A percentile compares a stretch with the other conserved stretches of the same genome.
These are phyloP conservation scores for Amanita exitialis DNA, from an alignment of 768 basidiomycete genomes.

Conservation along the genomic window DNA sequence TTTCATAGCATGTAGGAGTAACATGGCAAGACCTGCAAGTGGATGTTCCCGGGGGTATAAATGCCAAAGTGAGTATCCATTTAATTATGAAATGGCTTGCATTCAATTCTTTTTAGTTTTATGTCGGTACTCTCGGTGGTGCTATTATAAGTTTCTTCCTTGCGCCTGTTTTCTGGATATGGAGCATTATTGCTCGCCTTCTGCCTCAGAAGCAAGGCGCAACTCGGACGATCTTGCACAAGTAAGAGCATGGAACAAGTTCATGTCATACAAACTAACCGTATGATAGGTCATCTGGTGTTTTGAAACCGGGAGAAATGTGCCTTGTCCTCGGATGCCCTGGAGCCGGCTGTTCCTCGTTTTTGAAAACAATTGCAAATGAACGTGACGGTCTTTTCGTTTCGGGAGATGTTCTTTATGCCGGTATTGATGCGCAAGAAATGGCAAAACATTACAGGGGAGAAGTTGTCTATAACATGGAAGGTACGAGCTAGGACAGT, in stretches of 20 bases:
- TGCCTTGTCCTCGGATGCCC: slow-evolving; percentile 79
- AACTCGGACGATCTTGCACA: slow-evolving; percentile 49
- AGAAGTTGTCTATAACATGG: slow-evolving; percentile 71
- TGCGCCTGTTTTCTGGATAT: slow-evolving; percentile 37
- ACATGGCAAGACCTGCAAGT: slow-evolving; percentile 66
- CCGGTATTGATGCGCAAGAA: slow-evolving; percentile 65
- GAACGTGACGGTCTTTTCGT: slow-evolving; percentile 59
- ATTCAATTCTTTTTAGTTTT: slow-evolving; percentile 26
- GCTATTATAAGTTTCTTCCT: slow-evolving; percentile 45
- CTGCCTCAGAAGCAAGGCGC: slow-evolving; percentile 27
- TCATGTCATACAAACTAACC: background rate
- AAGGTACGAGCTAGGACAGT: slow-evolving; percentile 33
- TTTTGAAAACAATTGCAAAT: slow-evolving; percentile 79
- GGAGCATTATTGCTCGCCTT: slow-evolving; percentile 28
- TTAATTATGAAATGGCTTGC: no score
- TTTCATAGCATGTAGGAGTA: slow-evolving; percentile 51
- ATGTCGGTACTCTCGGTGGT: slow-evolving; percentile 53
- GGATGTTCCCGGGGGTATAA: slow-evolving; percentile 41
- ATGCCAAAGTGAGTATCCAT: slow-evolving; percentile 37
- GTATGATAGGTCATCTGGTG: slow-evolving; percentile 44
- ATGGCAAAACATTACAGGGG: slow-evolving; percentile 73
- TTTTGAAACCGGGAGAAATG: slow-evolving; percentile 78
- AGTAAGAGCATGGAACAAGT: slow-evolving; percentile 22
- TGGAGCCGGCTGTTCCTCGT: slow-evolving; percentile 78
- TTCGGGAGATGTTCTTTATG: slow-evolving; percentile 69